Base-by-base conservation (phyloP, 345 rosid genomes). In the Euphorbia pulcherrima region DNA sequence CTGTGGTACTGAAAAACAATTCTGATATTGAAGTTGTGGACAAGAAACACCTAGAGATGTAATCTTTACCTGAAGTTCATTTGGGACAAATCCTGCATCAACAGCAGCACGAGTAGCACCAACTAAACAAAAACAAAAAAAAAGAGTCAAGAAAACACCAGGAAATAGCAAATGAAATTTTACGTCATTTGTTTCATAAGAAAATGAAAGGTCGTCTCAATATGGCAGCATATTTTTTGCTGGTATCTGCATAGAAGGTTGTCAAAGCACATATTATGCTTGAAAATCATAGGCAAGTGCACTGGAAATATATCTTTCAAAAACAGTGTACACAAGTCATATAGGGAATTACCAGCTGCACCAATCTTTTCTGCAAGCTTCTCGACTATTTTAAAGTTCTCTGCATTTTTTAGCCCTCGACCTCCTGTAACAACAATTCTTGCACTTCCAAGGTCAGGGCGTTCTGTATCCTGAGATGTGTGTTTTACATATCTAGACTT, bases 91-190 rank as follows among this genome's bases (percentile, higher is more conserved):
- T 76, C 97, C 99, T n/a, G 99, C 97, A 82, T 94, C 99, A 60
- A 94, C 99, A 65, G 96, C 97, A 77, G 99, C 99, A 67, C 99
- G 97, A 9, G 99, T 94, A 64, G 99, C 99, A 74, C 99, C 99
- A 77, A 94, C 99, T 94, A 72, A 52, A 68, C 54, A 69, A 5
- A 70, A 62, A 59, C 24, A 64, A 8, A 68, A 60, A 71, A 63
- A 27, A 10, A 27, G 8, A 30, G 50, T 48, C 65, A 65, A 70
- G 17, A 20, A 2, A 33, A 54, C 16, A 11, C 50, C 10, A 20
- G 26, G 21, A 16, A 26, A 33, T 21, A 23, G 17, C 14, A 11
- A 37, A 68, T 27, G 16, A 51, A 53, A 11, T 4, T 26, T 66
- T 62, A 33, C 8, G 14, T 17, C 29, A 17, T 8, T 4, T 8